A percentile compares a stretch with the other conserved stretches of the same genome.
Conservation (phyloP, 2,329 filamentous ascomycete genomes). For the Aspergillus sclerotialis region DNA sequence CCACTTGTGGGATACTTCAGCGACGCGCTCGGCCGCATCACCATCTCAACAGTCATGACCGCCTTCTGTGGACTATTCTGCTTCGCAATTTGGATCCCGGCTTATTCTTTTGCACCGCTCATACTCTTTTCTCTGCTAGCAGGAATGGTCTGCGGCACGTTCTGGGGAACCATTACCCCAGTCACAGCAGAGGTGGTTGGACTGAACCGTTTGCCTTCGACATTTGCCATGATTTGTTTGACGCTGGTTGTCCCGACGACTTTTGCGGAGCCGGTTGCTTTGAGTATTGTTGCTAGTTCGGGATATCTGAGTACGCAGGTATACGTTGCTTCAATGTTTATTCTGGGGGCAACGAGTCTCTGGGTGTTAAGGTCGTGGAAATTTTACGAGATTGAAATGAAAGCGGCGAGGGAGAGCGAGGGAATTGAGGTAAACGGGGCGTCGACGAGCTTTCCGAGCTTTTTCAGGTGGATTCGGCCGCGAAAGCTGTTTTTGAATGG, state of each 20-base stretch:
- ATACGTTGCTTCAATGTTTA: conserved; percentile 56
- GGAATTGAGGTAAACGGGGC: too few relatives aligned
- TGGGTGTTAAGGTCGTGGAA: conserved; percentile 37
- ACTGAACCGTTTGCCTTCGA: conserved; percentile 49
- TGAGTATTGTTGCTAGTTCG: conserved; percentile 46
- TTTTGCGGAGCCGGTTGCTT: conserved; percentile 49
- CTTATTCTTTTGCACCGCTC: conserved; percentile 52
- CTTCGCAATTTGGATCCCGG: conserved; percentile 56
- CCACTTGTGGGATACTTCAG: conserved; percentile 58
- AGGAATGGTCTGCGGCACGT: conserved; percentile 54
- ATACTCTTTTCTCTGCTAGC: conserved; percentile 53
- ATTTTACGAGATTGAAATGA: too few relatives aligned
- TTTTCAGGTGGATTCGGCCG: too few relatives aligned
- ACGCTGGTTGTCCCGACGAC: conserved; percentile 48
- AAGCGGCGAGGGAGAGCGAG: too few relatives aligned
- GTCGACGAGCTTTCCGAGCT: too few relatives aligned
- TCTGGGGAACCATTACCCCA: conserved; percentile 52
- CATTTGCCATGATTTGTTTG: conserved; percentile 54
- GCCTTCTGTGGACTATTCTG: conserved; percentile 51
- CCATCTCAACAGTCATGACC: conserved; percentile 52
- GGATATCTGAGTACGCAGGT: conserved; percentile 40
- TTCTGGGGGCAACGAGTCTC: conserved; percentile 47
- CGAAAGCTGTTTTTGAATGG: too few relatives aligned
- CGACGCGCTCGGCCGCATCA: conserved; percentile 55
- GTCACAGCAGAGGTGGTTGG: conserved; percentile 57